phyloP scores from a whole-genome alignment of 176 grass and related monocot species.

The Cymbopogon citratus region DNA sequence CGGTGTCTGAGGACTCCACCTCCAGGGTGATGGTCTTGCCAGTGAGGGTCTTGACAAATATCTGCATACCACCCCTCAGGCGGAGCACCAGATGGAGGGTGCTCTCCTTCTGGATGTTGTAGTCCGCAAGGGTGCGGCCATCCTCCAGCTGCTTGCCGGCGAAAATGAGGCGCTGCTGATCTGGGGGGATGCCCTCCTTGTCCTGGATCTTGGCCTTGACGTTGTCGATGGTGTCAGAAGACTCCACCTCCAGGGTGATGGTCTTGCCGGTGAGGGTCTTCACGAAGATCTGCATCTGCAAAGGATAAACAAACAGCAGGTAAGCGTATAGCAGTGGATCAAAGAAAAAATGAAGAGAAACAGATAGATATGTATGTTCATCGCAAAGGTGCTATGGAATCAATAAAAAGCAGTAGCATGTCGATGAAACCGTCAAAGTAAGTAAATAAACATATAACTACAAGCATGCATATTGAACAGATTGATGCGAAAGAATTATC shows the following conservation, averaged over 20 bases:
- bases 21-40: conserved; percentile 55
- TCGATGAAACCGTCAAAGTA: too few species aligned
- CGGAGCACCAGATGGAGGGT: conserved; percentile 65
- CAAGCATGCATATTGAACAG: too few species aligned
- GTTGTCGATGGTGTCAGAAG: conserved; percentile 44
- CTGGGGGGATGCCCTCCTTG: conserved; percentile 63
- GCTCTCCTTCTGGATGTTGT: conserved; percentile 73
- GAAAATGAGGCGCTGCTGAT: conserved; percentile 58
- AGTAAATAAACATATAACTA: too few species aligned
- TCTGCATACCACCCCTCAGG: conserved; percentile 51
- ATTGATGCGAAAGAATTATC: too few species aligned
- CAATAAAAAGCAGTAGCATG: too few species aligned
- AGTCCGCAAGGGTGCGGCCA: conserved; percentile 43
- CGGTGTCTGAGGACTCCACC: too few species aligned
- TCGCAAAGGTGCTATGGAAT: too few species aligned
- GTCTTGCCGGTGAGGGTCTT: conserved; percentile 66
- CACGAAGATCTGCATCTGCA: conserved; percentile 24
- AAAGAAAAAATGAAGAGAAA: too few species aligned
- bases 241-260: conserved; percentile 28
- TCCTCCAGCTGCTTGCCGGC: conserved; percentile 64
- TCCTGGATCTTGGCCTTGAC: conserved; percentile 70
- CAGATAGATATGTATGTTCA: too few species aligned
- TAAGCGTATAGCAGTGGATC: too few species aligned
- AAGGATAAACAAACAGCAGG: too few species aligned
- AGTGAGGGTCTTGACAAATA: conserved; percentile 59